A percentile compares a stretch with the other conserved stretches of the same genome.
Conservation (phyloP, 2,329 filamentous ascomycete genomes). For the Fusarium lateritium region DNA sequence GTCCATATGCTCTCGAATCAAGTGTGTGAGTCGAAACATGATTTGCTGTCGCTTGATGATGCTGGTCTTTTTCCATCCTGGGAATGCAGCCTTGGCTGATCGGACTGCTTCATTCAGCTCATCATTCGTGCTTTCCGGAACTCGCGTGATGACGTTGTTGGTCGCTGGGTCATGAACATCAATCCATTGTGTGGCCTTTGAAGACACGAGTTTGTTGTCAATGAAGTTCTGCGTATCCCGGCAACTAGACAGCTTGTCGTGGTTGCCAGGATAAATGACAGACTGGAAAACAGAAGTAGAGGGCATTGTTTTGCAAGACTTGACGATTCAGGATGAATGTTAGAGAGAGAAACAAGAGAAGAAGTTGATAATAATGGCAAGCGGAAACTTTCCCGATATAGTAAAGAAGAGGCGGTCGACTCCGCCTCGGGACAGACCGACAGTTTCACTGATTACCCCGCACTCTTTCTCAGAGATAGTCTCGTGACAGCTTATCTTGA, state of each 20-base stretch:
- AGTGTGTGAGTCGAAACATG: slow-evolving; percentile 81
- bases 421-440: slow-evolving; percentile 36
- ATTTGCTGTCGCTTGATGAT: slow-evolving; percentile 79
- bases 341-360: neutral
- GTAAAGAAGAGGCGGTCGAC: slow-evolving; percentile 27
- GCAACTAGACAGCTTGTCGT: slow-evolving; percentile 38
- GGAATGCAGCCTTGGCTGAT: slow-evolving; percentile 79
- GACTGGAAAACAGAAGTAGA: slow-evolving; percentile 35
- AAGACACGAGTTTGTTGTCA: slow-evolving; percentile 78
- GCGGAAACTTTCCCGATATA: slow-evolving; percentile 35
- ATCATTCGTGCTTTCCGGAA: slow-evolving; percentile 80
- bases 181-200: slow-evolving; percentile 76
- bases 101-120: slow-evolving; percentile 79
- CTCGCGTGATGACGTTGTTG: slow-evolving; percentile 81
- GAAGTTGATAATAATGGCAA: slow-evolving; percentile 6
- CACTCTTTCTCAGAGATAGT: slow-evolving; percentile 15
- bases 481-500: slow-evolving; percentile 30
- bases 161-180: slow-evolving; percentile 84
- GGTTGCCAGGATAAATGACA: slow-evolving; percentile 44
- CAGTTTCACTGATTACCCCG: slow-evolving; percentile 32
- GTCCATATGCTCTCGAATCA: slow-evolving; percentile 85
- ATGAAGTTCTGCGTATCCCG: slow-evolving; percentile 80
- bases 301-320: slow-evolving; percentile 18
- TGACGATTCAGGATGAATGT: neutral
- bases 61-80: slow-evolving; percentile 75